Conservation (phyloP, 2,329 filamentous ascomycete species). For the Fusarium pseudocircinatum region DNA sequence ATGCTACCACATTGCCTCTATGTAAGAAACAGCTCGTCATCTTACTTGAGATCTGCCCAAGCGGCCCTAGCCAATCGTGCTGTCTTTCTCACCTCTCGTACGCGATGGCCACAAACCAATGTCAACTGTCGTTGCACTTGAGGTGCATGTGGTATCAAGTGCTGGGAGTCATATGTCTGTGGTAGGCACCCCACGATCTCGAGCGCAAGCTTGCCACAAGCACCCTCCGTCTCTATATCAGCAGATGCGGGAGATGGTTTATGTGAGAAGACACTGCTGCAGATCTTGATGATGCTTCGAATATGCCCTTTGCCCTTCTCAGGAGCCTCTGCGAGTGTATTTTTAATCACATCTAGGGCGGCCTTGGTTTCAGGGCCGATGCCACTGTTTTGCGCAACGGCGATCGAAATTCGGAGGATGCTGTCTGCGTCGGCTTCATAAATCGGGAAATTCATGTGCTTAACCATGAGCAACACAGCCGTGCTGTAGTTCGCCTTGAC, state of each 20-base stretch:
- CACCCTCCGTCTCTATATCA: slow-evolving; percentile 40
- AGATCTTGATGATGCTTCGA: slow-evolving; percentile 58
- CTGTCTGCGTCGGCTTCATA: slow-evolving; percentile 61
- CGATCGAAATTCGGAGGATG: slow-evolving; percentile 61
- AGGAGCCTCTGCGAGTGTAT: slow-evolving; percentile 58
- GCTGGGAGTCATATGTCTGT: slow-evolving; percentile 57
- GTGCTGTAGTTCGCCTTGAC: slow-evolving; percentile 56
- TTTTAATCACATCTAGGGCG: slow-evolving; percentile 59
- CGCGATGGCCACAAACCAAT: slow-evolving; percentile 62
- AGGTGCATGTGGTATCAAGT: slow-evolving; percentile 56
- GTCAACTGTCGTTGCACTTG: slow-evolving; percentile 59
- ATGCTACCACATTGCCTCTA: slow-evolving; percentile 9
- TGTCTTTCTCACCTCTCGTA: slow-evolving; percentile 61
- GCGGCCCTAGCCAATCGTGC: slow-evolving; percentile 60
- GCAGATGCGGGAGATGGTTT: slow-evolving; percentile 38
- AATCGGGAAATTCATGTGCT: slow-evolving; percentile 59
- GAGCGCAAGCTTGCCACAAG: slow-evolving; percentile 59
- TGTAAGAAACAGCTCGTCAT: slow-evolving; percentile 14
- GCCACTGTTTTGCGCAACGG: slow-evolving; percentile 55
- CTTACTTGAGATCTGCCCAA: slow-evolving; percentile 56
- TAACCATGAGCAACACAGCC: slow-evolving; percentile 59
- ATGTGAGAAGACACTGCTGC: slow-evolving; percentile 51
- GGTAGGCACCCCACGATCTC: slow-evolving; percentile 60
- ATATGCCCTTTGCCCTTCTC: slow-evolving; percentile 59
- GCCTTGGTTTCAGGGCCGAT: slow-evolving; percentile 56